Percentiles rank a stretch among this genome's conserved stretches.
Conservation (phyloP, 805 yeast species). For the Ogataea thermomethanolica region DNA sequence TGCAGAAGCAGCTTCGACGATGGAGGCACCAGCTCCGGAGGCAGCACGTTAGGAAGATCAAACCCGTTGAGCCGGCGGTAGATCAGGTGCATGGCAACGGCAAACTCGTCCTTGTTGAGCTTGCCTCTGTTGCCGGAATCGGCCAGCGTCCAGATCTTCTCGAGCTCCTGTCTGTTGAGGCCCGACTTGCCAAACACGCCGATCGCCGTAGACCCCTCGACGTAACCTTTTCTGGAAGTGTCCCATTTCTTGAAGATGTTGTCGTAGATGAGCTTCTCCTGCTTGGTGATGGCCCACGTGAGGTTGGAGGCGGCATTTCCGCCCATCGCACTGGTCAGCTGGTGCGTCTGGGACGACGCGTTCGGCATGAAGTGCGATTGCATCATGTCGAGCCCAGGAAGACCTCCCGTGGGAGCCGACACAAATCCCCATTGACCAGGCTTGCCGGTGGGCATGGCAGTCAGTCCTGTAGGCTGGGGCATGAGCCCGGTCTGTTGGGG, state of each 20-base stretch:
- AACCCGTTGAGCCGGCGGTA: constrained; percentile 87
- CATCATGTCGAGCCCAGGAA: constrained; percentile 68
- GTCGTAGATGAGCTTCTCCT: constrained; percentile 82
- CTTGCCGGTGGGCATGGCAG: constrained; percentile 53
- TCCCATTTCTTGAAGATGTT: constrained; percentile 90
- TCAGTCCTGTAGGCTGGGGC: constrained; percentile 45
- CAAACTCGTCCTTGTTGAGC: constrained; percentile 84
- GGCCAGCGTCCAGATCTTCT: constrained; percentile 84
- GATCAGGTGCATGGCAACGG: constrained; percentile 95
- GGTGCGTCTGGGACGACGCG: constrained; percentile 28
- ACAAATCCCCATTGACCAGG: constrained; percentile 84
- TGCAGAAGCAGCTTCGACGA: constrained; percentile 72
- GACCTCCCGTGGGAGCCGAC: constrained; percentile 62
- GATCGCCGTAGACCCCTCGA: constrained; percentile 80
- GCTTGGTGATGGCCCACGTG: constrained; percentile 80
- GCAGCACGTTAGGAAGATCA: constrained; percentile 76
- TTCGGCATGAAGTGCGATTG: constrained; percentile 65
- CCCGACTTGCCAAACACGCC: constrained; percentile 90
- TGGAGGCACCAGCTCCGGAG: constrained; percentile 89
- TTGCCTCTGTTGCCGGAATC: constrained; percentile 81
- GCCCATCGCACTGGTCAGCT: constrained; percentile 31
- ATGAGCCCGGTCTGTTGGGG: constrained; percentile 33
- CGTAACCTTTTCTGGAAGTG: constrained; percentile 55
- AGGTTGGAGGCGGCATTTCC: constrained; percentile 45
- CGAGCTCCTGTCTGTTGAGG: constrained; percentile 77